A percentile compares a stretch with the other conserved stretches of the same genome.
phyloP scores from a whole-genome alignment of 352 stramenopile species.

The Phytophthora meadii region DNA sequence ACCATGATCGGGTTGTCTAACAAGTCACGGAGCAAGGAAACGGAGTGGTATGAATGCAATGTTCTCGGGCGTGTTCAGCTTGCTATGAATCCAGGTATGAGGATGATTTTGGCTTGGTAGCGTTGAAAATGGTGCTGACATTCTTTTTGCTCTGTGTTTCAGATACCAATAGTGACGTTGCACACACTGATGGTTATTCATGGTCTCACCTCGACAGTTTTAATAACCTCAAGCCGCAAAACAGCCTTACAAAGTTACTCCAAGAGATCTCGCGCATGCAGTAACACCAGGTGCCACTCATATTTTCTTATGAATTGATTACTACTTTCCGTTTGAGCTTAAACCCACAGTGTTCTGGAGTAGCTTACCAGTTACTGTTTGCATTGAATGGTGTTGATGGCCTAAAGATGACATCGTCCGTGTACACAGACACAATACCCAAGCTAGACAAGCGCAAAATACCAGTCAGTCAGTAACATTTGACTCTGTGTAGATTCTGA shows the following conservation, averaged over 20 bases:
- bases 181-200: constrained; percentile 76
- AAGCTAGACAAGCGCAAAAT: constrained; percentile 33
- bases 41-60: constrained; percentile 86
- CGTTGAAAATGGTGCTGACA: constrained; percentile 6
- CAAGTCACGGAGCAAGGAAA: constrained; percentile 77
- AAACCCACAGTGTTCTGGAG: neutral
- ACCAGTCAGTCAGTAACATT: constrained; percentile 16
- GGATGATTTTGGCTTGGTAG: neutral
- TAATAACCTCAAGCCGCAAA: constrained; percentile 50
- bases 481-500: neutral
- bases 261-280: constrained; percentile 75
- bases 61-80: constrained; percentile 64
- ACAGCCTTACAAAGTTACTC: constrained; percentile 54
- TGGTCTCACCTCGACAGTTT: constrained; percentile 85
- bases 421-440: constrained; percentile 69
- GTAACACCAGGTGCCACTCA: constrained; percentile 36
- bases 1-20: constrained; percentile 79
- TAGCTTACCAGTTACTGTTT: neutral
- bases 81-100: constrained; percentile 58
- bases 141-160: constrained; percentile 5
- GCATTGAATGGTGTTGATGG: constrained; percentile 25
- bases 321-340: constrained; percentile 20
- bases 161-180: constrained; percentile 49
- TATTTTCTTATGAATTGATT: constrained; percentile 13
- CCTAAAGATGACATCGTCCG: constrained; percentile 28